Percentiles rank a stretch among this genome's conserved stretches.
phyloP scores from a whole-genome alignment of 371 early-diverging fungal species.

The Batkoa obscura region DNA sequence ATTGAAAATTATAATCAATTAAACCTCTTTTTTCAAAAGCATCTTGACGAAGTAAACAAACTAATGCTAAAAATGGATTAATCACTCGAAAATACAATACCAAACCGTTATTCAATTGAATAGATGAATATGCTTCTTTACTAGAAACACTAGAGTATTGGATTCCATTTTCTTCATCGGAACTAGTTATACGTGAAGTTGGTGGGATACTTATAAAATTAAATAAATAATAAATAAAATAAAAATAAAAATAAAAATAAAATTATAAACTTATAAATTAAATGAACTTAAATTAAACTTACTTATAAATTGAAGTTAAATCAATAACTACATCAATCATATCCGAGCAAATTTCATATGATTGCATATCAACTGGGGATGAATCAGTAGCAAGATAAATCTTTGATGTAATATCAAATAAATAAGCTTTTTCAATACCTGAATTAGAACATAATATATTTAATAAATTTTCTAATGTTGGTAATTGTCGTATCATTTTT shows the following conservation, averaged over 20 bases:
- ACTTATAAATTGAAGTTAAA: slow-evolving; percentile 60
- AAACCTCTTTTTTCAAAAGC: slow-evolving; percentile 75
- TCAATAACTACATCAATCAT: slow-evolving; percentile 90
- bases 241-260: too few species aligned
- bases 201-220: too few species aligned
- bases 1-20: slow-evolving; percentile 75
- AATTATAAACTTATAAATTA: too few species aligned
- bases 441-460: slow-evolving; percentile 89
- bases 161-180: not conserved
- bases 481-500: slow-evolving; percentile 69
- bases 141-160: not conserved
- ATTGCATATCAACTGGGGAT: slow-evolving; percentile 82
- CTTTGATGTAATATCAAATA: slow-evolving; percentile 76
- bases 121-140: slow-evolving; percentile 29
- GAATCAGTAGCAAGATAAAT: slow-evolving; percentile 89
- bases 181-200: not conserved
- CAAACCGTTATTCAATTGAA: slow-evolving; percentile 63
- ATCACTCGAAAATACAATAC: slow-evolving; percentile 64
- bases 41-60: slow-evolving; percentile 65
- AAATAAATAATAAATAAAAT: too few species aligned
- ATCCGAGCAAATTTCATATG: slow-evolving; percentile 81
- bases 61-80: slow-evolving; percentile 52
- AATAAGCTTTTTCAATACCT: slow-evolving; percentile 84
- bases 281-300: too few species aligned
- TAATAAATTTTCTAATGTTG: slow-evolving; percentile 76